A percentile compares a stretch with the other conserved stretches of the same genome.
phyloP scores from a whole-genome alignment of 2,329 filamentous ascomycete species.

The Xenosphaeropsis pyriputrescens region DNA sequence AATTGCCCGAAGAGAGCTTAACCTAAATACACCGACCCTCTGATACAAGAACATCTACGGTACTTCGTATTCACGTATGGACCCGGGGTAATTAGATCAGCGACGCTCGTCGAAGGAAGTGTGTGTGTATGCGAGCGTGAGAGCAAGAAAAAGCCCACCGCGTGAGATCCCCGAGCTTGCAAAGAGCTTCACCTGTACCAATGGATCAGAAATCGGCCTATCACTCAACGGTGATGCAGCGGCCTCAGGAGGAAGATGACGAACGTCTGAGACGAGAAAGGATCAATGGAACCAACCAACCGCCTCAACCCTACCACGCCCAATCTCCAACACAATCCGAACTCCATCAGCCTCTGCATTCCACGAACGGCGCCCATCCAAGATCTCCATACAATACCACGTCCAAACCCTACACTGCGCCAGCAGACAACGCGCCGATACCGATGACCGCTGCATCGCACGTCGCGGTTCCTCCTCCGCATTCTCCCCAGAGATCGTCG shows the following conservation, averaged over 20 bases:
- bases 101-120: too few relatives aligned
- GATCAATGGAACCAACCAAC: constrained; percentile 14
- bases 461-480: constrained; percentile 11
- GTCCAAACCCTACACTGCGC: constrained; percentile 9
- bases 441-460: constrained; percentile 6
- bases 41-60: too few relatives aligned
- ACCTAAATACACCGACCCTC: too few relatives aligned
- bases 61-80: too few relatives aligned
- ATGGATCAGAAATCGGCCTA: constrained; percentile 13
- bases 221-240: constrained; percentile 17
- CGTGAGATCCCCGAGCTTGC: too few relatives aligned
- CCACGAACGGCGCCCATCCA: constrained; percentile 14
- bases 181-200: background rate
- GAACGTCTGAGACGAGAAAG: constrained; percentile 11
- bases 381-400: constrained; percentile 15
- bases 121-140: too few relatives aligned
- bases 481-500: constrained; percentile 12
- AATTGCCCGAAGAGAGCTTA: too few relatives aligned
- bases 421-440: constrained; percentile 2
- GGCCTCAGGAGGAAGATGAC: constrained; percentile 12
- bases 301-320: constrained; percentile 10
- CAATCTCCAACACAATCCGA: constrained; percentile 13
- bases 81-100: too few relatives aligned
- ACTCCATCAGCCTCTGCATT: constrained; percentile 12
- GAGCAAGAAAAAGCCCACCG: too few relatives aligned